A percentile compares a stretch with the other conserved stretches of the same genome.
phyloP scores from a whole-genome alignment of 352 stramenopile genomes.

The Phytophthora sojae region DNA sequence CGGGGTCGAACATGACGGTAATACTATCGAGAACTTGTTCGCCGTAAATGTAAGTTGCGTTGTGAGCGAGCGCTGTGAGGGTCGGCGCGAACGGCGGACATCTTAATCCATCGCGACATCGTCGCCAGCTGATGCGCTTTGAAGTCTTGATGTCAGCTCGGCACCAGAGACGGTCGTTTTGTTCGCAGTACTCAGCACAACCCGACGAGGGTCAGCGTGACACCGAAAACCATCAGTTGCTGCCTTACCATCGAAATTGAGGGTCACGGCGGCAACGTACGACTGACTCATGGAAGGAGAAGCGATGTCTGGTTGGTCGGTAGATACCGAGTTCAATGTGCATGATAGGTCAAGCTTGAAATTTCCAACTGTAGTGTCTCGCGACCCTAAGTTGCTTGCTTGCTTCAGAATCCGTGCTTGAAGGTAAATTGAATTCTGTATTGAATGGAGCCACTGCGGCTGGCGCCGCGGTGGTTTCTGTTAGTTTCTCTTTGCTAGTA shows the following conservation, averaged over 20 bases:
- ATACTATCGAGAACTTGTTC: background rate
- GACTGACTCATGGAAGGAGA: too few species aligned
- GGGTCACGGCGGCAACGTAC: too few species aligned
- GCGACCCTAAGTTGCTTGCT: too few species aligned
- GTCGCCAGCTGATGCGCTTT: conserved; percentile 5
- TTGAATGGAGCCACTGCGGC: too few species aligned
- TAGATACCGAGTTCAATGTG: too few species aligned
- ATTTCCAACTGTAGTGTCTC: too few species aligned
- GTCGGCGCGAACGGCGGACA: background rate
- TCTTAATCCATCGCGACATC: conserved; percentile 16
- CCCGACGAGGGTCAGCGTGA: conserved; percentile 3
- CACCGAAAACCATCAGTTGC: background rate
- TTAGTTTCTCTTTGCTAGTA: too few species aligned
- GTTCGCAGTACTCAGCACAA: conserved; percentile 7
- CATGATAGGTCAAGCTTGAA: too few species aligned
- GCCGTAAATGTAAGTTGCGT: conserved; percentile 8
- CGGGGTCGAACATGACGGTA: conserved; percentile 16
- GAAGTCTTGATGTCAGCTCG: conserved; percentile 12
- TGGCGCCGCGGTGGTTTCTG: too few species aligned
- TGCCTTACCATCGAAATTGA: background rate
- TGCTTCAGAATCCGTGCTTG: too few species aligned
- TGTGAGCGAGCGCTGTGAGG: conserved; percentile 3
- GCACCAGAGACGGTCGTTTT: background rate
- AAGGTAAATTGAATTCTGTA: too few species aligned
- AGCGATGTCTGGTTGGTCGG: too few species aligned